Conservation (phyloP, 1,284 basidiomycete genomes). For the Fomitopsis pinicola region DNA sequence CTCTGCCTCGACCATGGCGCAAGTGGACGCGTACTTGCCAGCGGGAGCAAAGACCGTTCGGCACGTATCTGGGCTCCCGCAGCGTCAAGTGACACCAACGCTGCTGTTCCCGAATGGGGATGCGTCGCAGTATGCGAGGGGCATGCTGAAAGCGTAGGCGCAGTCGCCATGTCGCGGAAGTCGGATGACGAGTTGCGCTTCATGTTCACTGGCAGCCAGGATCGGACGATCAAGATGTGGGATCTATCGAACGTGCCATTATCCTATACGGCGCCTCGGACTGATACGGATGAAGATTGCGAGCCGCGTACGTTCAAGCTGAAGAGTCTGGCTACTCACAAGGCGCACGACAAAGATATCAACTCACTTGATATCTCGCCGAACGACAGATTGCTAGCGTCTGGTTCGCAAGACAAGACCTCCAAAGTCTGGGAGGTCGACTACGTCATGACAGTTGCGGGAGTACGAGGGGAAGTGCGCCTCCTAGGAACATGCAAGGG, state of each 20-base stretch:
- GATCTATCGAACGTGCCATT: conserved; percentile 62
- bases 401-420: conserved; percentile 94
- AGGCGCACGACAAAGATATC: conserved; percentile 98
- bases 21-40: conserved; percentile 74
- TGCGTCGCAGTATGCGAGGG: conserved; percentile 91
- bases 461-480: conserved; percentile 62
- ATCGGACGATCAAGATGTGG: conserved; percentile 99
- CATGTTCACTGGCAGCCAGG: conserved; percentile 93
- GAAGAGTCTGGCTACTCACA: conserved; percentile 83
- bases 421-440: conserved; percentile 87
- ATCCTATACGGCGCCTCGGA: conserved; percentile 2
- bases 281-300: conserved; percentile 22
- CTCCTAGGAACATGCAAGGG: conserved; percentile 90
- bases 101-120: conserved; percentile 53
- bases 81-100: conserved; percentile 14
- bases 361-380: conserved; percentile 94
- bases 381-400: conserved; percentile 85
- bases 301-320: conserved; percentile 38
- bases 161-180: conserved; percentile 74
- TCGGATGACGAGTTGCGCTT: conserved; percentile 42
- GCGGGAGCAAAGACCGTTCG: conserved; percentile 90
- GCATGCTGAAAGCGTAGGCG: conserved; percentile 92
- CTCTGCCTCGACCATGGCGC: conserved; percentile 75
- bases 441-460: conserved; percentile 42
- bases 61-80: conserved; percentile 80